phyloP scores from a whole-genome alignment of 768 basidiomycete genomes.

The Naganishia randhawae region DNA sequence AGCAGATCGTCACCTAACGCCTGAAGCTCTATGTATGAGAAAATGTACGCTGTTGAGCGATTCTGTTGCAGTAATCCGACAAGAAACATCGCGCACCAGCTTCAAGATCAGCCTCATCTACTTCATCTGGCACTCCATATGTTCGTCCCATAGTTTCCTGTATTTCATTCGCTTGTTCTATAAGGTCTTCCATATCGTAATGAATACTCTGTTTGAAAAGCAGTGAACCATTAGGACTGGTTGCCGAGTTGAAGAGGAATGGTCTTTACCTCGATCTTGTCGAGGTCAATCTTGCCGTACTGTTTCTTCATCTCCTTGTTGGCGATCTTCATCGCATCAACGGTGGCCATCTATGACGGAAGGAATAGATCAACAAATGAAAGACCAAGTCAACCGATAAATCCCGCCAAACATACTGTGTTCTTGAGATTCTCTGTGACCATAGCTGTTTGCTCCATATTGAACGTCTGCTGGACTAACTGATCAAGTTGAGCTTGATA shows the following conservation, averaged over 20 bases:
- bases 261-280: slow-evolving; percentile 86
- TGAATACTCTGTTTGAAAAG: slow-evolving; percentile 68
- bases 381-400: neutral
- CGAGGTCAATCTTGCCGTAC: slow-evolving; percentile 94
- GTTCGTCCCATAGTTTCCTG: slow-evolving; percentile 89
- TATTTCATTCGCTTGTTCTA: slow-evolving; percentile 97
- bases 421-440: slow-evolving; percentile 97
- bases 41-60: neutral
- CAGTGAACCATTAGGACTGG: neutral
- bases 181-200: slow-evolving; percentile 94
- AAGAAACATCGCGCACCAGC: slow-evolving; percentile 61
- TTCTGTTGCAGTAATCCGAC: neutral
- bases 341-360: slow-evolving; percentile 71
- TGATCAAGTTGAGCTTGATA: slow-evolving; percentile 80
- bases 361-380: neutral
- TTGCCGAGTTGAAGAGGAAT: neutral
- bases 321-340: slow-evolving; percentile 90
- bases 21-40: slow-evolving; percentile 70
- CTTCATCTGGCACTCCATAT: slow-evolving; percentile 93
- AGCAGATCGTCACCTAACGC: slow-evolving; percentile 74
- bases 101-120: slow-evolving; percentile 95
- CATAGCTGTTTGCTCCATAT: slow-evolving; percentile 94
- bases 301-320: slow-evolving; percentile 96
- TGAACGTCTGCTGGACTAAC: slow-evolving; percentile 90
- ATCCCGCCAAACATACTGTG: slow-evolving; percentile 55